Base-by-base conservation (phyloP, 768 basidiomycete species). In the Termitomyces heimii region DNA sequence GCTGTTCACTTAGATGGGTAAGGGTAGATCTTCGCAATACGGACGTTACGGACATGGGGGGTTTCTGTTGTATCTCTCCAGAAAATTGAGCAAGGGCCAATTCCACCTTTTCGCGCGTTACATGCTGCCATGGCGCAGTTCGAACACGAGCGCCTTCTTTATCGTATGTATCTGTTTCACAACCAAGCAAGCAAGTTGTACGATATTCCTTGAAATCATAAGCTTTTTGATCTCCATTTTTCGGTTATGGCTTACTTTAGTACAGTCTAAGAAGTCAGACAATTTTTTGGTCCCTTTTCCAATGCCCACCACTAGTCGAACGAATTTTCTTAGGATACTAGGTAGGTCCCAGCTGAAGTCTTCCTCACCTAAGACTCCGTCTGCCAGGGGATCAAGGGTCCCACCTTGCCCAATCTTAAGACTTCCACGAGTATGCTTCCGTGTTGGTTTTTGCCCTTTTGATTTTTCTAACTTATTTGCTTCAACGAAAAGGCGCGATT, bases 121-220 rank as follows among this genome's bases (percentile, higher is more conserved):
- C 82, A 69, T 96, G 92, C 46, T 78, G 77, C 89, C 89, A 93
- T 10, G 86, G 82, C 22, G 89, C 89, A 20, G 81, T 77, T 39
- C 87, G 82, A 29, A 97, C 86, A 44, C 86, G 78, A 26, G 85
- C 79, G 14, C 97, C 97, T 65, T 98, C 86, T 58, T 89, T 86
- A 67, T 99, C 97, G 70, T 94, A 97, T 3, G 89, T 84, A 65
- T 98, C 95, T 1, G 97, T 98, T 68, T 96, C 89, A 68, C 90
- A 94, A 7, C 97, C 97, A 4, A 99, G 80, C 9, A 99, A 70
- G 62, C 91, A 94, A 2, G 90, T 96, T 20, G 94, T 89, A 53
- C 80, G 80, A 68, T 98, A 98, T 77, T 96, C 94, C 94, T 97
- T 58, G 35, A 28, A 43, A 32, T 50, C 6, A 37, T 56, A 47